These are phyloP conservation scores for Closterium sp. DNA, from an alignment of 139 green algal genomes.

Conservation along the genomic window DNA sequence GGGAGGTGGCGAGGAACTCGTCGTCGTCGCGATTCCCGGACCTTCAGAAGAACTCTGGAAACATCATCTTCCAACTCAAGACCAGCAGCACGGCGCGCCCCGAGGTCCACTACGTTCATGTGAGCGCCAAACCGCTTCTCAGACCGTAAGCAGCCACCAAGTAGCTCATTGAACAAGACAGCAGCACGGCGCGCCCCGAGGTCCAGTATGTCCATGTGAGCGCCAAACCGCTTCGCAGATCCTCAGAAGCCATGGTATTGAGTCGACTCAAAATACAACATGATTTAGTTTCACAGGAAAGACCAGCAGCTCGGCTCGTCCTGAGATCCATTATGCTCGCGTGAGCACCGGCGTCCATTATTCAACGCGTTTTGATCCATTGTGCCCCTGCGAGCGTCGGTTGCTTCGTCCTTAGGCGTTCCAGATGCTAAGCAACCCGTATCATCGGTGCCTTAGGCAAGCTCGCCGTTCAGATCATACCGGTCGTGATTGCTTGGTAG, in stretches of 20 bases:
- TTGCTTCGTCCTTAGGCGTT: neutral
- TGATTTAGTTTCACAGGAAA: slow-evolving; percentile 22
- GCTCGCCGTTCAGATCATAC: too few relatives aligned
- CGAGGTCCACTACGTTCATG: slow-evolving; percentile 38
- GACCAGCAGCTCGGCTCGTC: neutral
- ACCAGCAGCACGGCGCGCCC: neutral
- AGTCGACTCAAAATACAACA: too few relatives aligned
- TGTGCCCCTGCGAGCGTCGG: slow-evolving; percentile 21
- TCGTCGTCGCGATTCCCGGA: neutral
- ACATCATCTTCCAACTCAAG: slow-evolving; percentile 47
- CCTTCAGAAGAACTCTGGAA: slow-evolving; percentile 22
- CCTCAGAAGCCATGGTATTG: neutral
- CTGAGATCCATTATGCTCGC: slow-evolving; percentile 28
- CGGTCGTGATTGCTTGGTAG: too few relatives aligned
- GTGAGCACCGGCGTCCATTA: too few relatives aligned
- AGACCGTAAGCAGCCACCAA: neutral
- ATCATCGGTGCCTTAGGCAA: too few relatives aligned
- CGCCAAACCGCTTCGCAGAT: neutral
- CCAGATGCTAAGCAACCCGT: neutral
- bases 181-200: neutral
- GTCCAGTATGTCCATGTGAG: slow-evolving; percentile 42
- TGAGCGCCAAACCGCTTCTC: slow-evolving; percentile 6
- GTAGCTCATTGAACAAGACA: slow-evolving; percentile 23
- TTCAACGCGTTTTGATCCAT: too few relatives aligned
- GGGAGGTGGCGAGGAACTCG: slow-evolving; percentile 7